phyloP scores from a whole-genome alignment of 106 monocot species.

The Alisma plantagoaquatica region DNA sequence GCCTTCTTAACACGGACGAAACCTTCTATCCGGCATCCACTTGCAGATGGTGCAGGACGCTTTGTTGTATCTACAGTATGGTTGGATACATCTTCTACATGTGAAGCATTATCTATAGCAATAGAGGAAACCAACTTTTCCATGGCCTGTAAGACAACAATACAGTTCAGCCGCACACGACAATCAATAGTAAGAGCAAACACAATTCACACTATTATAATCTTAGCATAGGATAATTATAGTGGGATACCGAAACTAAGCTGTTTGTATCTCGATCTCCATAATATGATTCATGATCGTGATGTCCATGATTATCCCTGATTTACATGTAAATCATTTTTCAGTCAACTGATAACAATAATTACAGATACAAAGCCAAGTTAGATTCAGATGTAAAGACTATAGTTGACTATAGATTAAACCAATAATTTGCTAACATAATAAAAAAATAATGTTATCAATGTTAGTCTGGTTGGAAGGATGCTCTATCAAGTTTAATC shows the following conservation, averaged over 20 bases:
- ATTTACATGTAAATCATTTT: background rate
- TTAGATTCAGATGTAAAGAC: too few relatives aligned
- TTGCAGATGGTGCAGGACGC: constrained; percentile 64
- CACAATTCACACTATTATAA: too few relatives aligned
- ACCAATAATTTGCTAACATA: too few relatives aligned
- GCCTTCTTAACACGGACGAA: constrained; percentile 93
- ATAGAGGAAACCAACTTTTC: constrained; percentile 58
- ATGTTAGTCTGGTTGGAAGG: too few relatives aligned
- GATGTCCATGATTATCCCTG: constrained; percentile 85
- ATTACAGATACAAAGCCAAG: too few relatives aligned
- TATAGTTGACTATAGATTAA: too few relatives aligned
- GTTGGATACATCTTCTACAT: constrained; percentile 55
- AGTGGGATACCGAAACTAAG: constrained; percentile 57
- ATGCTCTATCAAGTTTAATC: too few relatives aligned
- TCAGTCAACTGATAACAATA: background rate
- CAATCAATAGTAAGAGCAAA: too few relatives aligned
- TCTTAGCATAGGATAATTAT: too few relatives aligned
- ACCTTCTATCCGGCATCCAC: constrained; percentile 85
- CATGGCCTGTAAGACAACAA: constrained; percentile 48
- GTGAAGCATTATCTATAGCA: constrained; percentile 32
- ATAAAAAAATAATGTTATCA: too few relatives aligned
- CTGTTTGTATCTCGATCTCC: constrained; percentile 85
- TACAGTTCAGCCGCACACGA: too few relatives aligned
- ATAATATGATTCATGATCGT: too few relatives aligned
- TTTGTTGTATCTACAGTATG: constrained; percentile 31